Evolutionary conservation across 2,329 filamentous ascomycete genomes (phyloP).

Genomic region (Aspergillus transmontanensis): DNA sequence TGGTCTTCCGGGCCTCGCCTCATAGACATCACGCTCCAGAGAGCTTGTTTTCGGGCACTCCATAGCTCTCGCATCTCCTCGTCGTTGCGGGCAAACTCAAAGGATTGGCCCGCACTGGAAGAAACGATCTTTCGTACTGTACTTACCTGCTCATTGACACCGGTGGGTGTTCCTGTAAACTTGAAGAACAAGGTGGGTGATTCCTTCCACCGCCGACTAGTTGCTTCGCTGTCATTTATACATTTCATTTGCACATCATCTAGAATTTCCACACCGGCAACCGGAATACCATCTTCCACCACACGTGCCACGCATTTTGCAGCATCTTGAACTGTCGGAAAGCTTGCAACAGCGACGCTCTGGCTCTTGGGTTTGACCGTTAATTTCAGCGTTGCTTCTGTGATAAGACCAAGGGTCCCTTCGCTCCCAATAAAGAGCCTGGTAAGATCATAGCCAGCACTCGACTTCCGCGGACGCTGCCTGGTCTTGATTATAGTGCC

Average conservation of each 20-base stretch:
- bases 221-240: constrained; percentile 58
- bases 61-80: constrained; percentile 71
- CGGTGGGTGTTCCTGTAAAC: constrained; percentile 66
- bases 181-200: constrained; percentile 75
- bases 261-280: constrained; percentile 89
- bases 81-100: constrained; percentile 67
- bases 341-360: constrained; percentile 76
- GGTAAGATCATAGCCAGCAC: constrained; percentile 88
- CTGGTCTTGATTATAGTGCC: constrained; percentile 88
- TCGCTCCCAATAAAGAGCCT: constrained; percentile 88
- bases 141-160: constrained; percentile 65
- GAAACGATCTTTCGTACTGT: constrained; percentile 63
- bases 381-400: constrained; percentile 86
- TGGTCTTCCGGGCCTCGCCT: constrained; percentile 60
- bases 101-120: constrained; percentile 56
- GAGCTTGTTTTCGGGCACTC: constrained; percentile 73
- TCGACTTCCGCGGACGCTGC: constrained; percentile 84
- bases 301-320: constrained; percentile 79
- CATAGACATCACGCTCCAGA: constrained; percentile 73
- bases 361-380: constrained; percentile 78
- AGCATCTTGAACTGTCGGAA: constrained; percentile 66
- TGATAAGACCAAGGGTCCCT: constrained; percentile 87
- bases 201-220: constrained; percentile 64
- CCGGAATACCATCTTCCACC: constrained; percentile 76
- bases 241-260: constrained; percentile 87